A percentile compares a stretch with the other conserved stretches of the same genome.
Evolutionary conservation across 148 eudicot species (phyloP).

Genomic region (Chenopodium quinoa): DNA sequence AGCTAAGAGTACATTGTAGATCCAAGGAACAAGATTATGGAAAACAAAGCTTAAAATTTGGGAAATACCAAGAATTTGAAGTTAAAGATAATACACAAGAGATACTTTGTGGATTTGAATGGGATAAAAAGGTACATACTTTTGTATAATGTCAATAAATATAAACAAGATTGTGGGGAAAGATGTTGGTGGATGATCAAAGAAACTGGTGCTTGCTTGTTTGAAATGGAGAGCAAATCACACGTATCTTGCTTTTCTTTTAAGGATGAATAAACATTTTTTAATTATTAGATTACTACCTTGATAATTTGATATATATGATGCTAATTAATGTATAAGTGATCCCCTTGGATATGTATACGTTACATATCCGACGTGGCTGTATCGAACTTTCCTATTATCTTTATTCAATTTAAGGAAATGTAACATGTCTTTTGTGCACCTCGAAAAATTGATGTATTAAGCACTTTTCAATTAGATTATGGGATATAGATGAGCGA

Average conservation of each 20-base stretch:
- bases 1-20: not conserved
- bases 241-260: not conserved
- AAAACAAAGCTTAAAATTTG: not conserved
- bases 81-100: not conserved
- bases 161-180: not conserved
- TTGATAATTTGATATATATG: too few relatives aligned
- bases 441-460: too few relatives aligned
- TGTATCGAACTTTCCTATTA: too few relatives aligned
- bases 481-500: too few relatives aligned
- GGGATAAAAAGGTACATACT: not conserved
- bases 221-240: not conserved
- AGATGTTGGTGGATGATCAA: constrained; percentile 18
- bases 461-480: not conserved
- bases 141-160: not conserved
- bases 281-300: too few relatives aligned
- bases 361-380: too few relatives aligned
- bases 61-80: not conserved
- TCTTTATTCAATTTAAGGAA: too few relatives aligned
- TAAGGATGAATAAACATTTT: not conserved
- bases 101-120: not conserved
- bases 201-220: constrained; percentile 10
- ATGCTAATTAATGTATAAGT: too few relatives aligned
- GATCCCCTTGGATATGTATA: too few relatives aligned
- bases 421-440: too few relatives aligned
- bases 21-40: not conserved